phyloP scores from a whole-genome alignment of 352 stramenopile species.

The Ophiocytium majus region DNA sequence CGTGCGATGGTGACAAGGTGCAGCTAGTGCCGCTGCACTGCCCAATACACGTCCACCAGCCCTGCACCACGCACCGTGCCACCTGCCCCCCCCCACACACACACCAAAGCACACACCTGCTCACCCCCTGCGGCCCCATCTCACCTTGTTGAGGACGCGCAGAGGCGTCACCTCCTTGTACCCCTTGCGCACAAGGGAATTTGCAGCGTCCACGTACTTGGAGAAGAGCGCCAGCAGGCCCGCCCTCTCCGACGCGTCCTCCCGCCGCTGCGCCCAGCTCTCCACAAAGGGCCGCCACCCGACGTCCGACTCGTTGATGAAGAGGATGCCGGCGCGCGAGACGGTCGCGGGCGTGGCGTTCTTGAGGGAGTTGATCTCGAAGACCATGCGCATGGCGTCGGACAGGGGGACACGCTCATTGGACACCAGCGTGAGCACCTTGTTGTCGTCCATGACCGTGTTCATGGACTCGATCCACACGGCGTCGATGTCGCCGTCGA shows the following conservation, averaged over 20 bases:
- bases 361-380: conserved; percentile 92
- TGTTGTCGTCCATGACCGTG: conserved; percentile 96
- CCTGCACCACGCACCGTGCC: no score
- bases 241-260: conserved; percentile 82
- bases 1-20: no score
- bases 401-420: conserved; percentile 94
- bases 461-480: conserved; percentile 98
- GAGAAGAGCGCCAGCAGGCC: conserved; percentile 89
- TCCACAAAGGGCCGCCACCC: conserved; percentile 93
- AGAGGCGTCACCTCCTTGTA: conserved; percentile 91
- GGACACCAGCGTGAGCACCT: conserved; percentile 91
- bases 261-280: conserved; percentile 84
- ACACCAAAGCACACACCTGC: no score
- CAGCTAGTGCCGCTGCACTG: no score
- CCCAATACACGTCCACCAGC: no score
- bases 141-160: conserved; percentile 83
- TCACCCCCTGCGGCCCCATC: no score
- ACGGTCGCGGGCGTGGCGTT: conserved; percentile 93
- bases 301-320: conserved; percentile 87
- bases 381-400: conserved; percentile 91
- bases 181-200: conserved; percentile 84
- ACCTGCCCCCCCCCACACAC: no score
- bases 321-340: conserved; percentile 92
- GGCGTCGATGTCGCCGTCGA: conserved; percentile 91
- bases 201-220: conserved; percentile 89